These are phyloP conservation scores for Trypanosoma melophagium DNA, from an alignment of 208 protist genomes.

Conservation along the genomic window DNA sequence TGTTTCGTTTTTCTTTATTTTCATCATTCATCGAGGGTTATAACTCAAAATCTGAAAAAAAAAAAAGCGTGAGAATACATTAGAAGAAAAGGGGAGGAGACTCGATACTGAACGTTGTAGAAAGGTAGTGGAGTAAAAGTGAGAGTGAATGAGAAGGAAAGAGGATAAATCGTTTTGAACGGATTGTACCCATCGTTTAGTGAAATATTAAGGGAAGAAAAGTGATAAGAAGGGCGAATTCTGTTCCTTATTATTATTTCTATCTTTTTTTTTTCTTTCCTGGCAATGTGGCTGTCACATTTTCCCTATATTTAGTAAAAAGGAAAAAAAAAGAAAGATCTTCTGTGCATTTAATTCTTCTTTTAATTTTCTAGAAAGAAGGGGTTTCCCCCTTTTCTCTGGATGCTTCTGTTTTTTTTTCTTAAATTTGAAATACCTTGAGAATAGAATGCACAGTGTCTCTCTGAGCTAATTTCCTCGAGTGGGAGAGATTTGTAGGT, in stretches of 20 bases:
- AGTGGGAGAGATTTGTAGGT: too few species aligned
- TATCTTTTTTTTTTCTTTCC: conserved; percentile 19
- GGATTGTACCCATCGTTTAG: too few species aligned
- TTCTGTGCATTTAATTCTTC: conserved; percentile 4
- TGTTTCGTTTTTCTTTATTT: conserved; percentile 10
- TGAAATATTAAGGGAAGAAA: too few species aligned
- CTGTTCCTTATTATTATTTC: conserved; percentile 13
- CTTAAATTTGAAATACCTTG: too few species aligned
- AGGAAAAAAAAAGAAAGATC: too few species aligned
- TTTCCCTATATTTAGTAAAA: neutral
- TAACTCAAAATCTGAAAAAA: neutral
- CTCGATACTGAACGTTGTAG: neutral
- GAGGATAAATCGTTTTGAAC: neutral
- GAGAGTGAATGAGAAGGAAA: neutral
- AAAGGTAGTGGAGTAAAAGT: neutral
- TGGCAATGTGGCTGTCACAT: conserved; percentile 1
- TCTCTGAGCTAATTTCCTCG: neutral
- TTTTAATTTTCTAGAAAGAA: neutral
- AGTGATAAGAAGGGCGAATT: too few species aligned
- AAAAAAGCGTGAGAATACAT: conserved; percentile 6
- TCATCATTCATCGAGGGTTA: conserved; percentile 2
- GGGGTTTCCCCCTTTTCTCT: too few species aligned
- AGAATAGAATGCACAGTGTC: neutral
- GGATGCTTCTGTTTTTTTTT: too few species aligned
- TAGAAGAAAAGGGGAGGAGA: neutral